phyloP scores from a whole-genome alignment of 345 rosid genomes.

The Carallia pectinifolia region DNA sequence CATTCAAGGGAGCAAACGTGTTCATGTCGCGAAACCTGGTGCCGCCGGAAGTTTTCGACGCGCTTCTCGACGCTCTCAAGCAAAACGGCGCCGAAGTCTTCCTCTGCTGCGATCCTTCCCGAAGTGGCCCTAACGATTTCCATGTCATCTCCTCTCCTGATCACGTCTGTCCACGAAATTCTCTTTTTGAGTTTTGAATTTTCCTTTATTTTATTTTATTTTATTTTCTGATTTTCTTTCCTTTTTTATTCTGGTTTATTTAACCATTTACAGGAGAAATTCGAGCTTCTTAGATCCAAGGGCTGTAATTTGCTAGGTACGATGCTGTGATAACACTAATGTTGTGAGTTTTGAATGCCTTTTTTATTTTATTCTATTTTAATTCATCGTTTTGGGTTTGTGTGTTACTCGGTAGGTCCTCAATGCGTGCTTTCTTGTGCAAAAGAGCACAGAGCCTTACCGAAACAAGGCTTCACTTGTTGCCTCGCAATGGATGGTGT shows the following conservation, averaged over 20 bases:
- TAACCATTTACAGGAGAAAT: slow-evolving; percentile 69
- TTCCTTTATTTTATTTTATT: slow-evolving; percentile 1
- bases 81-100: slow-evolving; percentile 78
- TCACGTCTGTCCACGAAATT: slow-evolving; percentile 39
- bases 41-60: slow-evolving; percentile 82
- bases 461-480: slow-evolving; percentile 77
- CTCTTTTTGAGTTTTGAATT: slow-evolving; percentile 1
- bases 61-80: slow-evolving; percentile 79
- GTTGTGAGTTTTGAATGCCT: neutral
- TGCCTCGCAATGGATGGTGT: slow-evolving; percentile 95
- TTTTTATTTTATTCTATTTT: neutral
- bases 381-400: neutral
- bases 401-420: slow-evolving; percentile 58
- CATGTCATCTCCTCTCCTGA: slow-evolving; percentile 80
- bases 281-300: slow-evolving; percentile 73
- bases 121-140: slow-evolving; percentile 64
- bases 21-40: slow-evolving; percentile 86
- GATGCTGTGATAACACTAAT: neutral
- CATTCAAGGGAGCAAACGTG: slow-evolving; percentile 68
- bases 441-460: slow-evolving; percentile 67
- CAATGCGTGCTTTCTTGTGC: slow-evolving; percentile 89
- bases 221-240: neutral
- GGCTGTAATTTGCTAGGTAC: slow-evolving; percentile 83
- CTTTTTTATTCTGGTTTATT: neutral
- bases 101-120: slow-evolving; percentile 91